Conservation (phyloP, 805 yeast species). For the Candida jianshihensis region DNA sequence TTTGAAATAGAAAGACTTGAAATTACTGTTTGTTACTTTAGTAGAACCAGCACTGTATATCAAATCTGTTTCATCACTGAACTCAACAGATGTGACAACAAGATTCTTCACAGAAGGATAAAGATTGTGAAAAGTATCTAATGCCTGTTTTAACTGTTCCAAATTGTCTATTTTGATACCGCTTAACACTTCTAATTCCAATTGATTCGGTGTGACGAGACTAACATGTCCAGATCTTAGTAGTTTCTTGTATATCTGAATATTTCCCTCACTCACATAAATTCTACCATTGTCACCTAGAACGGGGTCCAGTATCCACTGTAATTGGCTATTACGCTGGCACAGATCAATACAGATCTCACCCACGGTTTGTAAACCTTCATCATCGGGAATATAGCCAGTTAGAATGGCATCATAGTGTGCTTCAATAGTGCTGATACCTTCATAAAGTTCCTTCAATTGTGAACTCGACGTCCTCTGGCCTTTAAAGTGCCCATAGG, state of each 20-base stretch:
- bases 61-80: constrained; percentile 19
- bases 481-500: constrained; percentile 55
- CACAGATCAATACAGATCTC: constrained; percentile 30
- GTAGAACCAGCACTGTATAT: constrained; percentile 35
- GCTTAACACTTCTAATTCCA: constrained; percentile 60
- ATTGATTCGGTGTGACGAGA: constrained; percentile 66
- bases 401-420: constrained; percentile 51
- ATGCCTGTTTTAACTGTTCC: constrained; percentile 30
- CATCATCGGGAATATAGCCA: constrained; percentile 61
- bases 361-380: constrained; percentile 43
- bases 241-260: constrained; percentile 45
- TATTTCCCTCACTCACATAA: constrained; percentile 58
- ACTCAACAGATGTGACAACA: constrained; percentile 51
- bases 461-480: constrained; percentile 33
- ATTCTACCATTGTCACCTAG: constrained; percentile 84
- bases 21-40: not conserved
- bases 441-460: constrained; percentile 32
- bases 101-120: constrained; percentile 43
- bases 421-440: constrained; percentile 27
- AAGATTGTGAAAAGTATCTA: constrained; percentile 33
- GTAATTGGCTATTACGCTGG: constrained; percentile 21
- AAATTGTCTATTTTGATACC: constrained; percentile 35
- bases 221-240: constrained; percentile 36
- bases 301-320: constrained; percentile 83
- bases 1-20: constrained; percentile 25